Conservation (phyloP, 768 basidiomycete genomes). For the Boletus fagicola region DNA sequence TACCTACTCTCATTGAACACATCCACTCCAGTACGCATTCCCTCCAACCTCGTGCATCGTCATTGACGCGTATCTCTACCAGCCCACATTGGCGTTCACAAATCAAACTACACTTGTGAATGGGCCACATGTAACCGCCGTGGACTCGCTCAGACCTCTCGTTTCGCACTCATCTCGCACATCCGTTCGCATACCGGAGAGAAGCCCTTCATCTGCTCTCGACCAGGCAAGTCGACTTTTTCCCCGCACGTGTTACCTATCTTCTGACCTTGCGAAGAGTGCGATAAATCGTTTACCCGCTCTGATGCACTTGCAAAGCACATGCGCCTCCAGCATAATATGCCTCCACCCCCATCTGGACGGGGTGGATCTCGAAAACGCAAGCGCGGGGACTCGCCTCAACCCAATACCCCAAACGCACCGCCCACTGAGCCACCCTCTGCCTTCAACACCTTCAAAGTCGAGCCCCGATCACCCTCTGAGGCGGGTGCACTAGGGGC, state of each 20-base stretch:
- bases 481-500: conserved; percentile 32
- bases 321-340: conserved; percentile 84
- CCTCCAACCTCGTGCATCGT: too few relatives aligned
- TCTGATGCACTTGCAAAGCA: conserved; percentile 93
- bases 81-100: conserved; percentile 83
- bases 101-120: conserved; percentile 85
- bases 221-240: conserved; percentile 58
- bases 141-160: conserved; percentile 81
- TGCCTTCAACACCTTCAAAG: conserved; percentile 62
- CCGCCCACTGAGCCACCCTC: conserved; percentile 26
- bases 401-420: conserved; percentile 17
- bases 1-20: conserved; percentile 77
- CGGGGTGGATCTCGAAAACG: conserved; percentile 71
- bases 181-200: conserved; percentile 92
- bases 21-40: conserved; percentile 68
- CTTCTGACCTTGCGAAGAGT: conserved; percentile 52
- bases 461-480: conserved; percentile 51
- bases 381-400: conserved; percentile 49
- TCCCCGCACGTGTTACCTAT: background rate
- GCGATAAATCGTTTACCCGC: conserved; percentile 92
- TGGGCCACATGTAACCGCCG: conserved; percentile 81
- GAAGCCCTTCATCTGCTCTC: conserved; percentile 83
- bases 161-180: conserved; percentile 89
- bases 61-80: background rate
- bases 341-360: conserved; percentile 68